phyloP scores from a whole-genome alignment of 2,329 filamentous ascomycete genomes.

The Penicillium oxalicum region DNA sequence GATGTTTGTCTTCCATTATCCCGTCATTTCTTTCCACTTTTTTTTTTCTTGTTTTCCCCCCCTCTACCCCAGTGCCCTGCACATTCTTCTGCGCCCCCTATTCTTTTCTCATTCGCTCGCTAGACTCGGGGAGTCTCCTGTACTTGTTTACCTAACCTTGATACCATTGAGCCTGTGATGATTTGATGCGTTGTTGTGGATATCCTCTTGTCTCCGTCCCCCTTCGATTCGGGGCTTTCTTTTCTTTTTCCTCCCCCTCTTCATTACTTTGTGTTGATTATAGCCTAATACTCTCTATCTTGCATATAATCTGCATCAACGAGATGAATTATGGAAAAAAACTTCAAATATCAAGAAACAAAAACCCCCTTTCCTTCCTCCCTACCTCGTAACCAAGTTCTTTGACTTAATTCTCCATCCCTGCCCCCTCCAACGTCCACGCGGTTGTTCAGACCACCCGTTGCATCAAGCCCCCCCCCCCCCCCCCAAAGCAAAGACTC shows the following conservation, averaged over 20 bases:
- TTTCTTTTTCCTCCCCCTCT: not conserved
- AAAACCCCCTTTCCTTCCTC: no score
- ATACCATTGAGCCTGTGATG: constrained; percentile 27
- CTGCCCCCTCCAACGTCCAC: no score
- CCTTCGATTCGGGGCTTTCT: not conserved
- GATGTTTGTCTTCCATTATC: constrained; percentile 23
- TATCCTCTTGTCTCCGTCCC: constrained; percentile 7
- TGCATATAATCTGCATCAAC: not conserved
- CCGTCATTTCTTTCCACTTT: not conserved
- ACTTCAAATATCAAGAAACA: no score
- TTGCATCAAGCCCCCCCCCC: no score
- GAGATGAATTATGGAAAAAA: no score
- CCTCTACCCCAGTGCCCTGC: no score
- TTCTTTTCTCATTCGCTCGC: constrained; percentile 32
- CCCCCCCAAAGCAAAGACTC: no score
- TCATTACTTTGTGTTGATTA: not conserved
- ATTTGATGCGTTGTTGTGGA: constrained; percentile 16
- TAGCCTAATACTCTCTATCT: constrained; percentile 3
- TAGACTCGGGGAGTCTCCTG: constrained; percentile 30
- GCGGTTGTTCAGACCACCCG: no score
- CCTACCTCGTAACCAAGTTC: no score
- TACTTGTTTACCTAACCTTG: constrained; percentile 14
- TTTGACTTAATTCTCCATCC: no score
- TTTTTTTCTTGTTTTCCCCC: constrained; percentile 7
- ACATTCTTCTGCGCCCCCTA: no score